A percentile compares a stretch with the other conserved stretches of the same genome.
Evolutionary conservation across 345 rosid genomes (phyloP).

Genomic region (Stellera chamaejasme): DNA sequence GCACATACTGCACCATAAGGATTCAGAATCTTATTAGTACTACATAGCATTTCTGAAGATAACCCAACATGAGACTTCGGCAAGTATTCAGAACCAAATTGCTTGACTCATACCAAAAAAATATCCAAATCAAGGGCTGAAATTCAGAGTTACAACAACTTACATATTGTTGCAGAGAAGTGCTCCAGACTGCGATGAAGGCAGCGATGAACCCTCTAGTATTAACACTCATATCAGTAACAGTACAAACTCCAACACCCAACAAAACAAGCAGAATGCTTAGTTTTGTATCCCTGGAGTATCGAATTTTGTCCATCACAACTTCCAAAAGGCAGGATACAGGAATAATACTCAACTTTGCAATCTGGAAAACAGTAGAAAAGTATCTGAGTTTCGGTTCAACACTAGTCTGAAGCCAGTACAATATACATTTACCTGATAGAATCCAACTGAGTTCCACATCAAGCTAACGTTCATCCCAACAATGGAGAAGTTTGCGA

Average conservation of each 20-base stretch:
- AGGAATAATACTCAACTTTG: conserved; percentile 96
- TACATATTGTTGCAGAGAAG: conserved; percentile 94
- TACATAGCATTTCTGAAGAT: not conserved
- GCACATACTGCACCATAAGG: conserved; percentile 73
- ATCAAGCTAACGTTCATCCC: conserved; percentile 98
- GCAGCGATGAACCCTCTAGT: conserved; percentile 85
- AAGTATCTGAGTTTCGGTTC: conserved; percentile 11
- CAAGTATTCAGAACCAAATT: no score
- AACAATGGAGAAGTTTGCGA: conserved; percentile 92
- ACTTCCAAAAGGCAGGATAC: conserved; percentile 94
- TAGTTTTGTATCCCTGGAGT: conserved; percentile 92
- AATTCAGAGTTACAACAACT: conserved; percentile 26
- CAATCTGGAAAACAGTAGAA: conserved; percentile 46
- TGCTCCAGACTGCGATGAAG: conserved; percentile 90
- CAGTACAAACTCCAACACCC: conserved; percentile 96
- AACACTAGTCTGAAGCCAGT: not conserved
- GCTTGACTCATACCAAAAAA: not conserved
- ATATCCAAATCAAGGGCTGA: not conserved
- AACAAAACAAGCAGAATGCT: conserved; percentile 81
- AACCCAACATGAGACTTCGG: not conserved
- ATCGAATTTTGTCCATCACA: conserved; percentile 78
- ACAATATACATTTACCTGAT: conserved; percentile 50
- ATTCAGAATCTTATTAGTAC: not conserved
- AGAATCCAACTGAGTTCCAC: conserved; percentile 99
- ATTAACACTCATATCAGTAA: conserved; percentile 92